A percentile compares a stretch with the other conserved stretches of the same genome.
Conservation (phyloP, 1,139 yeast genomes). For the Lizanozyma gosingica region DNA sequence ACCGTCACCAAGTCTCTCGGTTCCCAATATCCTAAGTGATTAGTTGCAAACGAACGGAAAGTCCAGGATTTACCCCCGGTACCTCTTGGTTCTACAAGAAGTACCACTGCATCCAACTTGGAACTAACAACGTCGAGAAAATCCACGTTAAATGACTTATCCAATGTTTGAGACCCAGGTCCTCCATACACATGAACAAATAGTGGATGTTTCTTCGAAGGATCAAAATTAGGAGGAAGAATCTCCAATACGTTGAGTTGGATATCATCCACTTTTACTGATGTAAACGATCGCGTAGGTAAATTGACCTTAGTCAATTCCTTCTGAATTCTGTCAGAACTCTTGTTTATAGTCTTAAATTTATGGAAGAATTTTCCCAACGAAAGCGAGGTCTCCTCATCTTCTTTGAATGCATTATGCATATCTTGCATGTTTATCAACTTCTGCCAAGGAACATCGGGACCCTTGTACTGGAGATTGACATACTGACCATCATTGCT, state of each 20-base stretch:
- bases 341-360: slow-evolving; percentile 1
- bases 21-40: slow-evolving; percentile 78
- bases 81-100: slow-evolving; percentile 90
- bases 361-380: neutral
- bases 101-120: slow-evolving; percentile 60
- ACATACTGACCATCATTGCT: slow-evolving; percentile 60
- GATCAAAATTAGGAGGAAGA: slow-evolving; percentile 61
- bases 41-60: slow-evolving; percentile 57
- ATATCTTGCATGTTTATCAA: slow-evolving; percentile 38
- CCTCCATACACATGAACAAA: slow-evolving; percentile 88
- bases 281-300: slow-evolving; percentile 13
- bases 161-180: slow-evolving; percentile 79
- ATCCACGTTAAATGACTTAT: slow-evolving; percentile 43
- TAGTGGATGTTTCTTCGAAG: slow-evolving; percentile 58
- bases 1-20: slow-evolving; percentile 71
- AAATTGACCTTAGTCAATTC: slow-evolving; percentile 21
- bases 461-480: slow-evolving; percentile 54
- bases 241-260: slow-evolving; percentile 65
- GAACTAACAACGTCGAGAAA: slow-evolving; percentile 69
- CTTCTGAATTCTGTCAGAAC: slow-evolving; percentile 19
- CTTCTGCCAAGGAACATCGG: slow-evolving; percentile 57
- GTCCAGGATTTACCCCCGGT: slow-evolving; percentile 87
- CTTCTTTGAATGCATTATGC: slow-evolving; percentile 12
- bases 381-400: neutral
- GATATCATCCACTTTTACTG: slow-evolving; percentile 30